Percentiles rank a stretch among this genome's conserved stretches.
phyloP scores from a whole-genome alignment of 2,329 filamentous ascomycete species.

The Exophiala aquamarina region DNA sequence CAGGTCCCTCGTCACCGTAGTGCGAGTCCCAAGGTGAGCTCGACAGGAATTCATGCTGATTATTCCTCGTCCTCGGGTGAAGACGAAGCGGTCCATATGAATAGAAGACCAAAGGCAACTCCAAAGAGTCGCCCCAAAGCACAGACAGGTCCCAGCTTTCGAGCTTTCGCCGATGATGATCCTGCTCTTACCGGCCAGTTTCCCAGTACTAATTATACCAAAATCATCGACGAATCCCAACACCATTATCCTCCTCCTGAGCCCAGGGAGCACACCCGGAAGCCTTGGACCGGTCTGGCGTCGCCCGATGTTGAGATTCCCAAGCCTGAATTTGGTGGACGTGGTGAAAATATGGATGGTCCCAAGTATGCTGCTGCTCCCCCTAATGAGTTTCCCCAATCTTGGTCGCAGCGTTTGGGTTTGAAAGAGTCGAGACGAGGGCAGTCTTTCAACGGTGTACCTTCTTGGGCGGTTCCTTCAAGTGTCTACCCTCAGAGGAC shows the following conservation, averaged over 20 bases:
- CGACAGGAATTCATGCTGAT: conserved; percentile 14
- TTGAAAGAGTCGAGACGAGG: conserved; percentile 5
- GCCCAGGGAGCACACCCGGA: conserved; percentile 18
- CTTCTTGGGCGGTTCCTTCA: conserved; percentile 30
- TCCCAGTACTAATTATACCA: conserved; percentile 28
- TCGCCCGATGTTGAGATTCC: conserved; percentile 14
- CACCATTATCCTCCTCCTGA: conserved; percentile 28
- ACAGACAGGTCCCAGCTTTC: conserved; percentile 5
- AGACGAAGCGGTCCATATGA: conserved; percentile 22
- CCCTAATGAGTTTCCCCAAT: conserved; percentile 1
- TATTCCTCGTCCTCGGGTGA: conserved; percentile 31
- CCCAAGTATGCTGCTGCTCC: conserved; percentile 23
- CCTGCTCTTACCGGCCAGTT: conserved; percentile 25
- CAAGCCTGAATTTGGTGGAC: conserved; percentile 7
- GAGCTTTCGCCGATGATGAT: conserved; percentile 10
- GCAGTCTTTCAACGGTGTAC: conserved; percentile 22
- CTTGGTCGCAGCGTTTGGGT: conserved; percentile 10
- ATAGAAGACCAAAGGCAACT: conserved; percentile 40
- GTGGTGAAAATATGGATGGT: conserved; percentile 14
- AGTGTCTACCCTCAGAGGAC: conserved; percentile 26
- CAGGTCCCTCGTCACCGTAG: conserved; percentile 40
- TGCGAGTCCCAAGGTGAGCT: conserved; percentile 42
- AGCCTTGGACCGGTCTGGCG: conserved; percentile 19
- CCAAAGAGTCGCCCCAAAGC: conserved; percentile 17
- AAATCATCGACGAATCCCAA: conserved; percentile 21